These are phyloP conservation scores for Verticillium longisporum DNA, from an alignment of 2,329 filamentous ascomycete genomes.

Conservation along the genomic window DNA sequence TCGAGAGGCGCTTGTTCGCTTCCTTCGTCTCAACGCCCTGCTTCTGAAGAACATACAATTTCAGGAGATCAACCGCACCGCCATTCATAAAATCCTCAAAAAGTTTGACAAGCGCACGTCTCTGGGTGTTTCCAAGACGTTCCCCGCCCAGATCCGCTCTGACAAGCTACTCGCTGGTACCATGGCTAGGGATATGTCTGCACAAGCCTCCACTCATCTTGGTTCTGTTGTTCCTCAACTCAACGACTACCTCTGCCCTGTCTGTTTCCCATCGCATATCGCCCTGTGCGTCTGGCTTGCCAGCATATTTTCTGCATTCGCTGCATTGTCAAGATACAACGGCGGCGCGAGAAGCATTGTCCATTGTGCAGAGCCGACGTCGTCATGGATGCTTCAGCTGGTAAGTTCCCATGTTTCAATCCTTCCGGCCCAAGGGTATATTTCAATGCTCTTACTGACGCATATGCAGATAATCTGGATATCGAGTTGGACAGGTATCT, in stretches of 20 bases:
- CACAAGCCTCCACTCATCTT: constrained; percentile 65
- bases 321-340: constrained; percentile 75
- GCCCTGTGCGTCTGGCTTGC: constrained; percentile 71
- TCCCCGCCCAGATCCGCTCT: constrained; percentile 52
- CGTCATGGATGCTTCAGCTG: constrained; percentile 62
- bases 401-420: constrained; percentile 30
- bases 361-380: constrained; percentile 70
- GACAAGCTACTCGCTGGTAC: constrained; percentile 56
- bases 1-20: constrained; percentile 56
- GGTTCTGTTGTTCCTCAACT: constrained; percentile 70
- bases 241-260: constrained; percentile 78
- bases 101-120: constrained; percentile 87
- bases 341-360: constrained; percentile 59
- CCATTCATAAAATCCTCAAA: constrained; percentile 78
- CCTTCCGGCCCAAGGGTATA: neutral
- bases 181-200: constrained; percentile 70
- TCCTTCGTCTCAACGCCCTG: constrained; percentile 65
- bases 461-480: constrained; percentile 58
- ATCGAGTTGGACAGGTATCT: constrained; percentile 60
- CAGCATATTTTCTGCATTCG: constrained; percentile 76
- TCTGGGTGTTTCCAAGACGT: constrained; percentile 58
- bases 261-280: constrained; percentile 75
- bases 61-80: constrained; percentile 74
- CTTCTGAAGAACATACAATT: constrained; percentile 79
- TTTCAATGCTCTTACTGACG: neutral